Percentiles rank a stretch among this genome's conserved stretches.
Conservation (phyloP, 352 stramenopile species). For the Phytopythium ostracodes region DNA sequence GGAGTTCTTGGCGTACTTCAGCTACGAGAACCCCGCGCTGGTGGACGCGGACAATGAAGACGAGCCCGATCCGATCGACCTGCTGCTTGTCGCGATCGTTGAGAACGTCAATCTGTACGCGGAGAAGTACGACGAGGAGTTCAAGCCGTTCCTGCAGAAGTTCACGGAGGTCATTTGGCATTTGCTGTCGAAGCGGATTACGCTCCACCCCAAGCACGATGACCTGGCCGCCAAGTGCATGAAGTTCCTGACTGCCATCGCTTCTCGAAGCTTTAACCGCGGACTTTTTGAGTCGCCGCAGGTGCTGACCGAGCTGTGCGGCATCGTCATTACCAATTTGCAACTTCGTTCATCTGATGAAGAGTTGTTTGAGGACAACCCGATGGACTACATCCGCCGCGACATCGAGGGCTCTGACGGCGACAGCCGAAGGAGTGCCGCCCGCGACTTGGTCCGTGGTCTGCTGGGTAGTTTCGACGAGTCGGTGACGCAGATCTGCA, state of each 20-base stretch:
- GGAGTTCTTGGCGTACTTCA: conserved; percentile 94
- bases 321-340: conserved; percentile 98
- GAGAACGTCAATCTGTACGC: conserved; percentile 98
- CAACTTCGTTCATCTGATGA: conserved; percentile 94
- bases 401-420: conserved; percentile 98
- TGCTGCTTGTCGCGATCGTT: conserved; percentile 93
- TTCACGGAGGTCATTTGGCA: conserved; percentile 92
- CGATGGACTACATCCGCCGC: conserved; percentile 96
- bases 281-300: conserved; percentile 81
- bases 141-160: conserved; percentile 92
- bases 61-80: conserved; percentile 89
- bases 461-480: conserved; percentile 95
- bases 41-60: conserved; percentile 92
- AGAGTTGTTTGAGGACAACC: conserved; percentile 98
- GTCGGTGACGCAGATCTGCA: conserved; percentile 93
- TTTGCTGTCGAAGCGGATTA: conserved; percentile 66
- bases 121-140: conserved; percentile 99
- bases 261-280: conserved; percentile 93
- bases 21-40: conserved; percentile 92
- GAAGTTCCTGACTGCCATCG: conserved; percentile 96
- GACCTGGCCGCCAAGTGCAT: conserved; percentile 95
- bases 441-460: conserved; percentile 92
- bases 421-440: conserved; percentile 94
- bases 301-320: conserved; percentile 90
- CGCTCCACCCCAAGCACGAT: conserved; percentile 92